Conservation (phyloP, 2,329 filamentous ascomycete genomes). For the Ceratocystis lukuohia region DNA sequence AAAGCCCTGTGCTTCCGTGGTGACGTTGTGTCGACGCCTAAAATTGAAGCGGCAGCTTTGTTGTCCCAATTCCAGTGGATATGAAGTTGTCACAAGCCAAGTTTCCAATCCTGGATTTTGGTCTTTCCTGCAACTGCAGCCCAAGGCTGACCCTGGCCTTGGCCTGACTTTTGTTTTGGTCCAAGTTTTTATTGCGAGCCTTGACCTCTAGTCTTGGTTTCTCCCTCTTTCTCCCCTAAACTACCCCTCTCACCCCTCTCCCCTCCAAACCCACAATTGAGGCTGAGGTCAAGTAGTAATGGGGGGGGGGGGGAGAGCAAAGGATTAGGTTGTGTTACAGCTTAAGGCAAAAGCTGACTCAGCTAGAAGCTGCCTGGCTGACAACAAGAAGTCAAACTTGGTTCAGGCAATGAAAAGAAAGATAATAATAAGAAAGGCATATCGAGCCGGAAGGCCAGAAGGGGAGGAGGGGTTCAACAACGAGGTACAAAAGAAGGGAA, state of each 20-base stretch:
- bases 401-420: neutral
- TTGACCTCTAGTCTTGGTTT: neutral
- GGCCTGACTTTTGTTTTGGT: too few relatives aligned
- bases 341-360: neutral
- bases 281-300: conserved; percentile 2
- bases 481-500: too few relatives aligned
- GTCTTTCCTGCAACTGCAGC: neutral
- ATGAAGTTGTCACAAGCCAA: neutral
- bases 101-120: neutral
- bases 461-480: too few relatives aligned
- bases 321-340: conserved; percentile 1
- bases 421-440: neutral
- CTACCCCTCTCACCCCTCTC: neutral
- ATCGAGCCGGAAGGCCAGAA: too few relatives aligned
- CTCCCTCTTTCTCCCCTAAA: neutral
- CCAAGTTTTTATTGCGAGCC: too few relatives aligned
- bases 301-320: neutral
- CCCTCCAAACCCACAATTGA: conserved; percentile 1
- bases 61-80: neutral
- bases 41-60: neutral
- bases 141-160: neutral
- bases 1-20: neutral
- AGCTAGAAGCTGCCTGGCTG: neutral
- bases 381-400: neutral
- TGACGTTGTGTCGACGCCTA: neutral